These are phyloP conservation scores for Neurospora sp. DNA, from an alignment of 495 filamentous ascomycete genomes.

Conservation along the genomic window DNA sequence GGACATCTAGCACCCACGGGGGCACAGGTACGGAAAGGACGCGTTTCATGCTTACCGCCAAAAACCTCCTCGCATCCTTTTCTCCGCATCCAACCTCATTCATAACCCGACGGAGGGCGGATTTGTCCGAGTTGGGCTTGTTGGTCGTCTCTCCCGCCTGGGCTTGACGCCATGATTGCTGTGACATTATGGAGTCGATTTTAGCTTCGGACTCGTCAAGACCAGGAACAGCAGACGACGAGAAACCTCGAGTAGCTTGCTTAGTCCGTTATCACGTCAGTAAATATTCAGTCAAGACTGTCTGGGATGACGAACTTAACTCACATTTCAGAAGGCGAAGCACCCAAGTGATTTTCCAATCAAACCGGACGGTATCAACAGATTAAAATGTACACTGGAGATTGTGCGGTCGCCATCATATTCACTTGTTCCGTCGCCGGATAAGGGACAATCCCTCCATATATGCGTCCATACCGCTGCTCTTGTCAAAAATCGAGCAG, in stretches of 20 bases:
- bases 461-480: no score
- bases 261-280: not conserved
- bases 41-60: not conserved
- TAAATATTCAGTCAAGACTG: not conserved
- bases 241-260: not conserved
- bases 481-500: no score
- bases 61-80: not conserved
- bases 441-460: no score
- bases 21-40: not conserved
- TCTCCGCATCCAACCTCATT: not conserved
- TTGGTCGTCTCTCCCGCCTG: not conserved
- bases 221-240: not conserved
- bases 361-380: not conserved
- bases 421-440: no score
- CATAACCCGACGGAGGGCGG: not conserved
- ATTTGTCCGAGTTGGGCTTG: not conserved
- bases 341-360: not conserved
- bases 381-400: not conserved
- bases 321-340: not conserved
- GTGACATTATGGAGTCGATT: not conserved
- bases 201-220: not conserved
- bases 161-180: not conserved
- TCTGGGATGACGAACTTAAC: not conserved
- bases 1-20: not conserved
- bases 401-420: no score